Conservation (phyloP, 164 flowering plant species). For the Euptelea pleiosperma region DNA sequence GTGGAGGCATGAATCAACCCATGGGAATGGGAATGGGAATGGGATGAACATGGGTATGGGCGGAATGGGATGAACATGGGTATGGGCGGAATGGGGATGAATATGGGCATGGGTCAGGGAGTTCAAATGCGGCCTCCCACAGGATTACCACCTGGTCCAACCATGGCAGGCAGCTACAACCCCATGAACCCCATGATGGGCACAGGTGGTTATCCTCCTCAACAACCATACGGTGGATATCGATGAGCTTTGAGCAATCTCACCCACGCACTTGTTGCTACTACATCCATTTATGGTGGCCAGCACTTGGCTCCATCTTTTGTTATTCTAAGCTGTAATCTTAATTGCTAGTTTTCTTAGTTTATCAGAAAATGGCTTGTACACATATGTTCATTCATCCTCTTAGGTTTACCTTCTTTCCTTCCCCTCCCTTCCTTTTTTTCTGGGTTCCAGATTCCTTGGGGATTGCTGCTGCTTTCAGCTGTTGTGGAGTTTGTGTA, state of each 20-base stretch:
- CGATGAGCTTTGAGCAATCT: conserved; percentile 31
- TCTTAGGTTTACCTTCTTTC: background rate
- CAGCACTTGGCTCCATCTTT: too few relatives aligned
- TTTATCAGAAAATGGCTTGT: background rate
- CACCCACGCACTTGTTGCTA: background rate
- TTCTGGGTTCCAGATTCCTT: background rate
- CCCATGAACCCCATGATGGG: conserved; percentile 81
- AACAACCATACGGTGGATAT: conserved; percentile 79
- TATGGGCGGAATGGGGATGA: conserved; percentile 38
- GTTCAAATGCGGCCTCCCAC: conserved; percentile 54
- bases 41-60: conserved; percentile 15
- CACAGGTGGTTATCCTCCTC: conserved; percentile 55
- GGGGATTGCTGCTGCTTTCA: conserved; percentile 10
- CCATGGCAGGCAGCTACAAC: conserved; percentile 48
- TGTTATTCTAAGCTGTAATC: background rate
- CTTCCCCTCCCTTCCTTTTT: background rate
- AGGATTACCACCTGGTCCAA: conserved; percentile 46
- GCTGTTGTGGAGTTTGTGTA: conserved; percentile 18
- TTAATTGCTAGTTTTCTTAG: conserved; percentile 9
- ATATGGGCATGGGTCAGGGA: conserved; percentile 43
- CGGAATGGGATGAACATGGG: conserved; percentile 18
- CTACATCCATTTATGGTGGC: background rate
- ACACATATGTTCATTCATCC: conserved; percentile 9
- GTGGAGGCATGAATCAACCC: conserved; percentile 30
- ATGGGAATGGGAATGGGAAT: conserved; percentile 40